Conservation (phyloP, 1,284 basidiomycete species). For the Apiotrichum domesticum region DNA sequence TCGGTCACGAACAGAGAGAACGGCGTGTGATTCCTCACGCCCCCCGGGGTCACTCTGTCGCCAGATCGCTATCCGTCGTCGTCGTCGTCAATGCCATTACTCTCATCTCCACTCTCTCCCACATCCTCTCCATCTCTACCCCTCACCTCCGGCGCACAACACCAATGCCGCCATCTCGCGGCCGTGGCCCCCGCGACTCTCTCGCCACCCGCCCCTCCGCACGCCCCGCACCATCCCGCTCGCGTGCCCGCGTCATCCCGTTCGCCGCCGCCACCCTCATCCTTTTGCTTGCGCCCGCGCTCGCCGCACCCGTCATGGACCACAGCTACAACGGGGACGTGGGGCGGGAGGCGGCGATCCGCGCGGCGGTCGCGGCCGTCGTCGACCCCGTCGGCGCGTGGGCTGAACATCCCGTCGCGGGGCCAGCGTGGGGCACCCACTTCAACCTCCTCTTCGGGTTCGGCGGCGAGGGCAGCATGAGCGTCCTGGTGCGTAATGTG, state of each 20-base stretch:
- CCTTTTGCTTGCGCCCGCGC: too few relatives aligned
- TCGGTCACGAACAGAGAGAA: too few relatives aligned
- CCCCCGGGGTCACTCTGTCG: too few relatives aligned
- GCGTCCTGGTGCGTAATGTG: not conserved
- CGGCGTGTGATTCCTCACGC: too few relatives aligned
- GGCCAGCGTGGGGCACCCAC: not conserved
- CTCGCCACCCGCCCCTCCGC: not conserved
- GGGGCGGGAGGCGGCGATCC: not conserved
- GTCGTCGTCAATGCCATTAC: not conserved
- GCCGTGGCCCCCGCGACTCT: not conserved
- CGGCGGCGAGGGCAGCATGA: not conserved
- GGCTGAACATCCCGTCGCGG: not conserved
- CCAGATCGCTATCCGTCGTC: too few relatives aligned
- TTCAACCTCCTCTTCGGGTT: not conserved
- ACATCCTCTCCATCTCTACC: too few relatives aligned
- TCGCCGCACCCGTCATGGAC: too few relatives aligned
- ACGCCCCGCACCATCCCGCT: not conserved
- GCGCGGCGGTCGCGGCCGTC: constrained; percentile 1
- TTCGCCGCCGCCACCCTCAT: too few relatives aligned
- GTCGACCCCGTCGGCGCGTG: constrained; percentile 1
- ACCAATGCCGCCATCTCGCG: not conserved
- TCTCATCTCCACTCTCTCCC: not conserved
- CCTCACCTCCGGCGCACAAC: not conserved
- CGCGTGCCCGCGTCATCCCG: too few relatives aligned
- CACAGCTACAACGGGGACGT: not conserved